Percentiles rank a stretch among this genome's conserved stretches.
These are phyloP conservation scores for Kluyveromyces dobzhanskii DNA, from an alignment of 805 yeast genomes.

Conservation along the genomic window DNA sequence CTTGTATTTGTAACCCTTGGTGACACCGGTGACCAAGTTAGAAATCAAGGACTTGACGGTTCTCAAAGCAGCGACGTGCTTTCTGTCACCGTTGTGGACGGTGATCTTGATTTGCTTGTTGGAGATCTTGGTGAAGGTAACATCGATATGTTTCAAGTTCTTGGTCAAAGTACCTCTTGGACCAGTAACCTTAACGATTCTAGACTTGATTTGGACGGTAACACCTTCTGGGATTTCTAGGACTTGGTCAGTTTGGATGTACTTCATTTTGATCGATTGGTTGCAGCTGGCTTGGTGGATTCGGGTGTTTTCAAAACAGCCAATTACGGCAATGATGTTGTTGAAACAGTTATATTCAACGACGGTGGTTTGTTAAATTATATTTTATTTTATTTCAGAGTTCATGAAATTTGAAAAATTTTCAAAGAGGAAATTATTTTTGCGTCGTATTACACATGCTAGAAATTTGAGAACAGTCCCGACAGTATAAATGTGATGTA, in stretches of 20 bases:
- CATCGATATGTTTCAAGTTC: conserved; percentile 90
- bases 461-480: too few species aligned
- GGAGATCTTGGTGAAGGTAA: conserved; percentile 76
- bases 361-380: too few species aligned
- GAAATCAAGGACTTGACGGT: conserved; percentile 92
- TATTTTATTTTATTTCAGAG: too few species aligned
- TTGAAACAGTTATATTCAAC: too few species aligned
- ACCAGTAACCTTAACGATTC: conserved; percentile 84
- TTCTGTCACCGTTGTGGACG: conserved; percentile 98
- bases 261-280: conserved; percentile 46
- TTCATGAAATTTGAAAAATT: too few species aligned
- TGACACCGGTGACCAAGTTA: conserved; percentile 97
- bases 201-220: conserved; percentile 82
- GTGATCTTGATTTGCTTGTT: conserved; percentile 73
- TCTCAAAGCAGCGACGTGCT: conserved; percentile 99
- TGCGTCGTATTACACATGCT: too few species aligned
- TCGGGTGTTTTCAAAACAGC: too few species aligned
- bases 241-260: conserved; percentile 79
- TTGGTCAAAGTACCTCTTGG: conserved; percentile 95
- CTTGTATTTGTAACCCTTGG: conserved; percentile 98
- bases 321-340: too few species aligned
- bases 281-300: too few species aligned
- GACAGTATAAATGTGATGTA: too few species aligned
- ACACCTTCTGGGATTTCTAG: conserved; percentile 90
- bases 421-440: too few species aligned